Evolutionary conservation across 2,329 filamentous ascomycete species (phyloP).

Genomic region (Cadophora sp.): DNA sequence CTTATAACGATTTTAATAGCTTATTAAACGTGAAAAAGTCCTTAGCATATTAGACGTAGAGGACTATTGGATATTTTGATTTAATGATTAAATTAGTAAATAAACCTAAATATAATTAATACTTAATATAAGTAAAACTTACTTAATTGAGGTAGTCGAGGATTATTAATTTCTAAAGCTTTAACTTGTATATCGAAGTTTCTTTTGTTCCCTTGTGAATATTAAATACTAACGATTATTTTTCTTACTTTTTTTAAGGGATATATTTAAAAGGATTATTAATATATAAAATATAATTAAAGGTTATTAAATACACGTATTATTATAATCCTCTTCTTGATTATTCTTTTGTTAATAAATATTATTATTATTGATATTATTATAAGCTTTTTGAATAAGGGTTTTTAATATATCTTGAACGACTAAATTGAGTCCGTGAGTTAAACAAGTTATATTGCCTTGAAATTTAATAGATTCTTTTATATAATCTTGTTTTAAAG

Average conservation of each 20-base stretch:
- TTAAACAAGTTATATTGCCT: not conserved
- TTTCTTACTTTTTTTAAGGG: not conserved
- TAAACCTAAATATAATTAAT: not conserved
- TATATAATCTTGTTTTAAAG: not conserved
- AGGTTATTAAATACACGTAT: not conserved
- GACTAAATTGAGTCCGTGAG: conserved; percentile 1
- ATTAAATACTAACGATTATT: not conserved
- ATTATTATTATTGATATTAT: not conserved
- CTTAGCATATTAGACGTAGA: not conserved
- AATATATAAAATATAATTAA: not conserved
- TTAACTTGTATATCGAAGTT: conserved; percentile 4
- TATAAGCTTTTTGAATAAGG: conserved; percentile 1
- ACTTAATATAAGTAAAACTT: not conserved
- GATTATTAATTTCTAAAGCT: conserved; percentile 4
- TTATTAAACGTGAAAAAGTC: not conserved
- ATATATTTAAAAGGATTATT: not conserved
- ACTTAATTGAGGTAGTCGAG: conserved; percentile 2
- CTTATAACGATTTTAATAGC: not conserved
- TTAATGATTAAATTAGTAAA: not conserved
- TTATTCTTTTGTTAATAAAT: not conserved
- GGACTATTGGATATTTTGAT: not conserved
- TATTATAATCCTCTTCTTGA: conserved; percentile 1
- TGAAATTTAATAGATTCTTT: not conserved
- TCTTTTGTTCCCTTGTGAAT: not conserved
- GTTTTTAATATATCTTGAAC: not conserved